Evolutionary conservation across 768 basidiomycete genomes (phyloP).

Genomic region (Sporobolomyces roseus): DNA sequence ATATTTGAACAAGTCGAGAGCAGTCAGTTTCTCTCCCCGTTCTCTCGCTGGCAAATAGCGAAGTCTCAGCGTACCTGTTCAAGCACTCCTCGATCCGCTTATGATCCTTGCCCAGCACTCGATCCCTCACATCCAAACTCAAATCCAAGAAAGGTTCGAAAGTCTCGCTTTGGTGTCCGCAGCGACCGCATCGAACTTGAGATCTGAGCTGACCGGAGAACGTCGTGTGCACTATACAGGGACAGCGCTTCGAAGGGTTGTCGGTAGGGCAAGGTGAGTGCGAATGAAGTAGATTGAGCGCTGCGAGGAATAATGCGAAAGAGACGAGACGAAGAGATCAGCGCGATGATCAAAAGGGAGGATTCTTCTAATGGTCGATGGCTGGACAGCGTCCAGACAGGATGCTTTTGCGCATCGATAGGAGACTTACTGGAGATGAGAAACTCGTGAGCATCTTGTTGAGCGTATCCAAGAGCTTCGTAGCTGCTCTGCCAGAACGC

Average conservation of each 20-base stretch:
- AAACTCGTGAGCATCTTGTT: constrained; percentile 90
- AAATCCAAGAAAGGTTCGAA: constrained; percentile 87
- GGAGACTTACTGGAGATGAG: constrained; percentile 62
- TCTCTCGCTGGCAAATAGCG: constrained; percentile 6
- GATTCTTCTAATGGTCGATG: no score
- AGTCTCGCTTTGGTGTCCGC: constrained; percentile 70
- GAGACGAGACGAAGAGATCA: neutral
- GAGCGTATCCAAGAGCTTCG: constrained; percentile 84
- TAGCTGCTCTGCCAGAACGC: constrained; percentile 70
- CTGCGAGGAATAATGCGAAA: constrained; percentile 41
- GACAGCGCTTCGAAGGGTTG: constrained; percentile 59
- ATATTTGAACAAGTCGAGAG: neutral
- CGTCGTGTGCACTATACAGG: constrained; percentile 84
- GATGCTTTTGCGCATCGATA: no score
- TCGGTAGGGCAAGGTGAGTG: constrained; percentile 71
- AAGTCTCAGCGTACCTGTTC: no score
- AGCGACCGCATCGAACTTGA: constrained; percentile 82
- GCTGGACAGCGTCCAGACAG: no score
- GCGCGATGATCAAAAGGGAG: neutral
- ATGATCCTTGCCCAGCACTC: constrained; percentile 46
- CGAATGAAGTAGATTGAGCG: constrained; percentile 79
- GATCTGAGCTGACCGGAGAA: constrained; percentile 84
- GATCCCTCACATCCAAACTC: constrained; percentile 65
- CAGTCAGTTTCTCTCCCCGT: neutral
- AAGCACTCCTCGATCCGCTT: constrained; percentile 73